These are phyloP conservation scores for Hibiscus trionum DNA, from an alignment of 345 rosid species.

Conservation along the genomic window DNA sequence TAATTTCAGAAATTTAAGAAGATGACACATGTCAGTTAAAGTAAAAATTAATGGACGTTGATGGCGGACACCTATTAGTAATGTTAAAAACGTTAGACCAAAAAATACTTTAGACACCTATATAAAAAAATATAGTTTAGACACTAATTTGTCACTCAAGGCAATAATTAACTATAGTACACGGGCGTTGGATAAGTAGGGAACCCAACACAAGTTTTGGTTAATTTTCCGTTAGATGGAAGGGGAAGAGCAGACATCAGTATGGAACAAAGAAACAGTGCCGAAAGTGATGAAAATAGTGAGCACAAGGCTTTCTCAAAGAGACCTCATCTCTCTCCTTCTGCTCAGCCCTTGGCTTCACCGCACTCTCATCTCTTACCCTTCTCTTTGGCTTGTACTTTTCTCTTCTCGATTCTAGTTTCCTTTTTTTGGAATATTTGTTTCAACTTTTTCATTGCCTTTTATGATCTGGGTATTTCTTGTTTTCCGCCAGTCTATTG, in stretches of 20 bases:
- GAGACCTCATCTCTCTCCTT: conserved; percentile 62
- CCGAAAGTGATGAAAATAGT: conserved; percentile 68
- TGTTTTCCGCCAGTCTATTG: conserved; percentile 41
- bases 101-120: no score
- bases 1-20: no score
- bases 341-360: conserved; percentile 61
- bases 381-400: conserved; percentile 70
- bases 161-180: no score
- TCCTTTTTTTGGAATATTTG: background rate
- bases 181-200: no score
- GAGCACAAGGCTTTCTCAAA: conserved; percentile 55
- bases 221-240: conserved; percentile 8
- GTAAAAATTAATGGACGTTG: no score
- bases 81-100: no score
- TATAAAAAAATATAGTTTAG: no score
- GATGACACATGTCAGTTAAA: no score
- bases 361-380: conserved; percentile 51
- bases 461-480: conserved; percentile 20
- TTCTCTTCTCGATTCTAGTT: background rate
- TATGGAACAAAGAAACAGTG: conserved; percentile 62
- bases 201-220: background rate
- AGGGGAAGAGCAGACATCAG: conserved; percentile 16
- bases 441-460: background rate
- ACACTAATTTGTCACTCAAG: no score
- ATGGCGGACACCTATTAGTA: no score